Evolutionary conservation across 2,329 filamentous ascomycete species (phyloP).

Genomic region (Phyllosticta capitalensis): DNA sequence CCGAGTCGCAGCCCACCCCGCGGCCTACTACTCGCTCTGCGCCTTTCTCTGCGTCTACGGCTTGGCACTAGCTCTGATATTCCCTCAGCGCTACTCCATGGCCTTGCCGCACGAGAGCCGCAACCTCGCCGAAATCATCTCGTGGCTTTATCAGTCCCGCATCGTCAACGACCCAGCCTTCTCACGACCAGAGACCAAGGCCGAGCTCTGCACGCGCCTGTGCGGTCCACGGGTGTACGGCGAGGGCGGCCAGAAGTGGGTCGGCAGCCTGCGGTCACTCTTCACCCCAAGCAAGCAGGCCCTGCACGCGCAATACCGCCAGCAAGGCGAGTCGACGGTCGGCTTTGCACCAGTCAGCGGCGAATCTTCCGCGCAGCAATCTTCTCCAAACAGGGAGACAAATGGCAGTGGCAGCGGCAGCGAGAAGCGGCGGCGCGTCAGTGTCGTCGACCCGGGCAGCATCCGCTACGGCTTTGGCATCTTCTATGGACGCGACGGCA

Average conservation of each 20-base stretch:
- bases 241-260: conserved; percentile 26
- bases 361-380: neutral
- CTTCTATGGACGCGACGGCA: conserved; percentile 48
- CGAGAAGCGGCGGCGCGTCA: conserved; percentile 23
- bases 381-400: neutral
- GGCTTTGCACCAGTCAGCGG: conserved; percentile 1
- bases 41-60: conserved; percentile 62
- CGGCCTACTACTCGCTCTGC: conserved; percentile 64
- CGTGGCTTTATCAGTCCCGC: conserved; percentile 64
- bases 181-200: conserved; percentile 54
- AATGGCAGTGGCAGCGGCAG: too few species aligned
- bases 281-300: neutral
- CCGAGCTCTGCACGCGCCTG: conserved; percentile 59
- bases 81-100: conserved; percentile 52
- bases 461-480: conserved; percentile 48
- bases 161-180: conserved; percentile 66
- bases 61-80: conserved; percentile 46
- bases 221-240: conserved; percentile 45
- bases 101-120: conserved; percentile 64
- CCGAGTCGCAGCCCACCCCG: conserved; percentile 58
- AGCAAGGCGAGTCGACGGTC: conserved; percentile 1
- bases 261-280: conserved; percentile 15
- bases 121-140: conserved; percentile 66
- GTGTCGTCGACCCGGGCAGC: conserved; percentile 21
- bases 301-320: conserved; percentile 9